Evolutionary conservation across 192 early-diverging fungal genomes (phyloP), one percentile per base, ranked within the genome.

Genomic region (Backusella macrospora): DNA sequence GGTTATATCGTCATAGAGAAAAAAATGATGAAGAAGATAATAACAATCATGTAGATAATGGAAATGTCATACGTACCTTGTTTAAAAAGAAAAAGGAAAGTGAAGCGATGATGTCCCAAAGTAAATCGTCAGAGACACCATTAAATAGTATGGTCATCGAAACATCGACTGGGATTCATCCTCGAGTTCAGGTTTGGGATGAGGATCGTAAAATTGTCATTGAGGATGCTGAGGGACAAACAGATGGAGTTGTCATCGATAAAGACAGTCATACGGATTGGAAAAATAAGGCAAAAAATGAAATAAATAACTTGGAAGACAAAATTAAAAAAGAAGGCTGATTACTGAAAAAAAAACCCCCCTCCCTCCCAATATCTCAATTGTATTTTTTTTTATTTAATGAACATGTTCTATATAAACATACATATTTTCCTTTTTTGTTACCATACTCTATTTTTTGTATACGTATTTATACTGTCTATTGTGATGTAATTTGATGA

Each of bases 131-230:
- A 42, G 34, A 45, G 16, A 40, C 18, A 16, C 49, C 65, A 38
- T 15, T 38, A 46, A 29, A 42, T 34, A 21, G 37, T 29, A 16
- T 23, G 47, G 8, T n/a, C 29, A 63, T 26, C 8, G 34, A 48
- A 47, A 15, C 21, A 14, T 52, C 34, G 40, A 29, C 52, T 5
- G n/a, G 38, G 5, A 43, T 43, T 21, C 37, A 73, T 5, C 70
- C 71, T 34, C 59, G 49, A 15, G 70, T 78, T 68, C 44, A 78
- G 21, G 66, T 78, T 0, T 78, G 77, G 77, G 62, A 78, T 14
- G 77, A 78, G 26, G 55, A 37, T 26, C 42, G 42, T 13, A 38
- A 75, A 2, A 15, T 75, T 12, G 44, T 75, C 8, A 64, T 78
- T 23, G 77, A 78, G 49, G 77, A 78, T 66, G 39, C 0, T 4